phyloP scores from a whole-genome alignment of 2,329 filamentous ascomycete genomes.

The Aspergillus puulaauensis region DNA sequence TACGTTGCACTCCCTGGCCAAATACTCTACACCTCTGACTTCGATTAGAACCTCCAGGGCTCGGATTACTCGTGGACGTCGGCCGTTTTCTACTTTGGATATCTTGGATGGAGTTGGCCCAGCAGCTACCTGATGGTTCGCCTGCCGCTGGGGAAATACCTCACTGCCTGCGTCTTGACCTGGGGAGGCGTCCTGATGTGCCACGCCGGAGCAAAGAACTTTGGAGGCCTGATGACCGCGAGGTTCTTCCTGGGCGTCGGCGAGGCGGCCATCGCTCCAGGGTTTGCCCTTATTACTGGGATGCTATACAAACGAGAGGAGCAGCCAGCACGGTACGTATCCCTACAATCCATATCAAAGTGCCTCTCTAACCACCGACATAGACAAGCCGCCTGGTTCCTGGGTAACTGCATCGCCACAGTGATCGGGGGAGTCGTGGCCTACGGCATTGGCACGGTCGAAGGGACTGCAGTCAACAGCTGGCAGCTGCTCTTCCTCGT shows the following conservation, averaged over 20 bases:
- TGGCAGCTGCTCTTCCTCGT: conserved; percentile 35
- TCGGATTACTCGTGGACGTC: conserved; percentile 32
- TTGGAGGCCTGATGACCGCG: conserved; percentile 38
- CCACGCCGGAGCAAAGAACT: conserved; percentile 29
- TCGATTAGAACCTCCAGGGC: background rate
- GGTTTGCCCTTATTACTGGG: conserved; percentile 39
- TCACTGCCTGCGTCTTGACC: conserved; percentile 30
- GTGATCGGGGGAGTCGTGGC: conserved; percentile 31
- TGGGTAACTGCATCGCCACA: conserved; percentile 33
- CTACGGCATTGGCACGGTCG: conserved; percentile 29
- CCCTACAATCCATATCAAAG: background rate
- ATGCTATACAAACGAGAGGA: conserved; percentile 37
- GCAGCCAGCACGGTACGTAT: conserved; percentile 26
- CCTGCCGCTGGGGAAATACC: conserved; percentile 28
- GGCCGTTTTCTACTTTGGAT: conserved; percentile 37
- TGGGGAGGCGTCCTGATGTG: conserved; percentile 36
- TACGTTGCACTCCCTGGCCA: background rate
- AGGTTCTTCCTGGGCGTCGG: conserved; percentile 38
- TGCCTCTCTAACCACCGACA: background rate
- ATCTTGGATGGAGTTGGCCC: conserved; percentile 40
- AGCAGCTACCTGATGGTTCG: conserved; percentile 39
- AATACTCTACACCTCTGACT: no score
- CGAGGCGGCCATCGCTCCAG: conserved; percentile 30
- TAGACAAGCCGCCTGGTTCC: conserved; percentile 36
- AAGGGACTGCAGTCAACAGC: conserved; percentile 16